Percentiles rank a stretch among this genome's conserved stretches.
Evolutionary conservation across 2,329 filamentous ascomycete genomes (phyloP).

Genomic region (Phyllosticta citribraziliensis): DNA sequence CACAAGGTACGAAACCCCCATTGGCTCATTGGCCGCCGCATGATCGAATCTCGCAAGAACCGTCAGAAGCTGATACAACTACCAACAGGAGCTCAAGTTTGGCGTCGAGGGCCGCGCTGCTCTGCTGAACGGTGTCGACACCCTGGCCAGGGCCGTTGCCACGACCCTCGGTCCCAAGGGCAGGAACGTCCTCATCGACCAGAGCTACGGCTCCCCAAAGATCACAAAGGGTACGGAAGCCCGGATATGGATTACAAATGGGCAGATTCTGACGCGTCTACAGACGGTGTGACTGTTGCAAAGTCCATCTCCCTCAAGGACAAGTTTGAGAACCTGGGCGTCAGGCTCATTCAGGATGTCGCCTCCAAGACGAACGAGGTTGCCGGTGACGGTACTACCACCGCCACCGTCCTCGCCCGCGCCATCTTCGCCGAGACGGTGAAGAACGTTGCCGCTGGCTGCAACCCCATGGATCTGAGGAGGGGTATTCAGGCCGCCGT

Average conservation of each 20-base stretch:
- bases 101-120: constrained; percentile 87
- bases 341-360: constrained; percentile 91
- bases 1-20: constrained; percentile 65
- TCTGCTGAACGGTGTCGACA: constrained; percentile 90
- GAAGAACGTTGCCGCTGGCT: constrained; percentile 98
- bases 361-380: constrained; percentile 99
- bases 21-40: constrained; percentile 12
- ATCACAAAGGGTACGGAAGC: constrained; percentile 82
- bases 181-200: constrained; percentile 97
- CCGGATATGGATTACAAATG: constrained; percentile 11
- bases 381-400: constrained; percentile 97
- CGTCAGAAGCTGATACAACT: constrained; percentile 7
- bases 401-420: constrained; percentile 90
- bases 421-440: constrained; percentile 99
- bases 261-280: constrained; percentile 10
- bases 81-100: constrained; percentile 82
- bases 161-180: constrained; percentile 97
- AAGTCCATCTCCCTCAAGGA: constrained; percentile 89
- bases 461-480: constrained; percentile 98
- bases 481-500: constrained; percentile 95
- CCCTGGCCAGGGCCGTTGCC: constrained; percentile 88
- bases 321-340: constrained; percentile 99
- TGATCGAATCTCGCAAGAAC: constrained; percentile 18
- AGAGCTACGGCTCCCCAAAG: constrained; percentile 96
- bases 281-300: constrained; percentile 45